Evolutionary conservation across 1,139 yeast species (phyloP), one percentile per base, ranked within the genome.

Genomic region (Saccharomyces uvarum): DNA sequence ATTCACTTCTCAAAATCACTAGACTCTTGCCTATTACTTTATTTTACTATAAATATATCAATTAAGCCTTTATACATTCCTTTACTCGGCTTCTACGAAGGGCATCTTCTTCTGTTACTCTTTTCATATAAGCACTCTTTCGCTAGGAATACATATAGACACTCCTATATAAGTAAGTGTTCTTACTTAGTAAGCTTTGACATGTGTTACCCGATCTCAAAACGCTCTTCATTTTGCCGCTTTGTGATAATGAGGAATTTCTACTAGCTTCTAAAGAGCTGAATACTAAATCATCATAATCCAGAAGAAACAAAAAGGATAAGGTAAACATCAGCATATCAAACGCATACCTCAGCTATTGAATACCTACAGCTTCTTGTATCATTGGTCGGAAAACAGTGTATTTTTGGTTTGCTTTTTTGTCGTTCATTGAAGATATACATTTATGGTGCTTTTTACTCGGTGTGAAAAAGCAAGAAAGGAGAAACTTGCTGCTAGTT

Each of bases 401-500:
- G 21, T 24, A 38, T 38, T 16, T 19, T 38, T 46, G 19, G 19
- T 24, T 24, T 46, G 28, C 31, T n/a, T 24, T 41, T 44, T 28
- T 46, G 29, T 31, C 27, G 13, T 44, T 27, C 14, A 31, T 13
- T 7, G 13, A 21, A 27, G n/a, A 32, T 31, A 14, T 48, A 27
- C 28, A 19, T 28, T 19, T 16, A 68, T 68, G 71, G 65, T 67
- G 19, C 63, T 65, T 52, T 54, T 68, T 47, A 61, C 68, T 8
- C 65, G 67, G 52, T 61, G 61, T 53, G 72, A 70, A 51, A 65
- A 63, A 50, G 53, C 65, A 50, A 66, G 66, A 51, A 68, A 68
- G 53, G 67, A 67, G 54, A 63, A 63, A 44, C 60, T 60, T 52
- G 66, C 70, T 5, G 56, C 61, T 47, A 57, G 59, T 16, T 69